Evolutionary conservation across 1,284 basidiomycete genomes (phyloP), one percentile per base, ranked within the genome.

Genomic region (Ustanciosporium gigantosporum): DNA sequence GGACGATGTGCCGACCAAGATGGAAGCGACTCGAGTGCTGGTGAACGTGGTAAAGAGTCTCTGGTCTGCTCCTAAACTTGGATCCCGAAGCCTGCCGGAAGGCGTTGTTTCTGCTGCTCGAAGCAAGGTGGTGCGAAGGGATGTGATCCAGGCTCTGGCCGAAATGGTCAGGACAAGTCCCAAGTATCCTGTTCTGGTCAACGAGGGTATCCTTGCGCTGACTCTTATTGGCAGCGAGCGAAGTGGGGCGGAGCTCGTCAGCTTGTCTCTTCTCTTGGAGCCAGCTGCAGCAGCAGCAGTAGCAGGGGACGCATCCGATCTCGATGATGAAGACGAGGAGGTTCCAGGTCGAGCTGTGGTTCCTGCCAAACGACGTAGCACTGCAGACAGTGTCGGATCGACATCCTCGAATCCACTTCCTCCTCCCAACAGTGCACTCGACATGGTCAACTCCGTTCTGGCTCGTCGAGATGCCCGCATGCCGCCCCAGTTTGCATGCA

Each of bases 21-120:
- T 89, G 73, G 94, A 97, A 80, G 88, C 88, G 19, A 89, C 90
- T 13, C 86, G 93, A 11, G 85, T 94, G 1, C 81, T 95, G 42
- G 89, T 90, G 60, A 91, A 92, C 75, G 83, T 87, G 23, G 82
- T 92, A 69, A 70, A 72, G 41, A 47, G 61, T 32, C 47, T 76
- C 9, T 73, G 62, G 58, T 68, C 62, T 8, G 41, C 53, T 25
- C 36, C 41, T 8, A 42, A 38, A 24, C 17, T 27, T 14, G 25
- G 46, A 5, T 32, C 2, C 21, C 19, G 16, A 14, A 16, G 20
- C 22, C n/a, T 35, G 13, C 29, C 40, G 17, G 36, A 48, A 17
- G 34, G 36, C 8, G 36, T 31, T 1, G 25, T 49, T 3, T 13
- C 38, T 4, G 24, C 40, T 8, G 44, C 51, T 9, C 43, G 46